These are phyloP conservation scores for Aspergillus ruber DNA, from an alignment of 2,329 filamentous ascomycete species.

Conservation along the genomic window DNA sequence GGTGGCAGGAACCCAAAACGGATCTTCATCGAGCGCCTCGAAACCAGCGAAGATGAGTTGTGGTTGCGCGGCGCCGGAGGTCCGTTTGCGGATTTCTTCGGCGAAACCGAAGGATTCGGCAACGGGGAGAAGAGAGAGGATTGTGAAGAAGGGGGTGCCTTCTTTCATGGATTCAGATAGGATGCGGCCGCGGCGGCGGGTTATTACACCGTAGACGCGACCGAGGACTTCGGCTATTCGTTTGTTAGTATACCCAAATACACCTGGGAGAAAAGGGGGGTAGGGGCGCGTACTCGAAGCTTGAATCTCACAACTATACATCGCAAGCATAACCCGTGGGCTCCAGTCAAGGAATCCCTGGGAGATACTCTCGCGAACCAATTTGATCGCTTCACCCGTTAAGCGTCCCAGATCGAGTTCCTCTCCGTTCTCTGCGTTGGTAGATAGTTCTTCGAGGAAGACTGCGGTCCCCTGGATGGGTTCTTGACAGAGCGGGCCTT, in stretches of 20 bases:
- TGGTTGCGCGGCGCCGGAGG: slow-evolving; percentile 80
- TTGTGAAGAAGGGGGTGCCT: slow-evolving; percentile 93
- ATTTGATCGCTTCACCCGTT: slow-evolving; percentile 89
- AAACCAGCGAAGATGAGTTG: slow-evolving; percentile 92
- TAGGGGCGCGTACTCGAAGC: slow-evolving; percentile 62
- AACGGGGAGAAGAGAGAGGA: slow-evolving; percentile 78
- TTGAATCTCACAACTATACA: slow-evolving; percentile 98
- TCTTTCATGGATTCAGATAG: slow-evolving; percentile 88
- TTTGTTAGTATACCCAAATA: slow-evolving; percentile 12
- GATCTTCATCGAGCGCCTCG: slow-evolving; percentile 88
- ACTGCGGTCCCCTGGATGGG: slow-evolving; percentile 90
- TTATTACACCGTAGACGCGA: slow-evolving; percentile 95
- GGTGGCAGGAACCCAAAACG: slow-evolving; percentile 94
- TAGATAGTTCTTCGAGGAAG: slow-evolving; percentile 71
- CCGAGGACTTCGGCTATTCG: slow-evolving; percentile 76
- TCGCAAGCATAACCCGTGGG: slow-evolving; percentile 86
- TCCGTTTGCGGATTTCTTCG: slow-evolving; percentile 93
- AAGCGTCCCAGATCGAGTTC: slow-evolving; percentile 64
- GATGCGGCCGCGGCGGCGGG: slow-evolving; percentile 80
- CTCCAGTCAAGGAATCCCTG: slow-evolving; percentile 92
- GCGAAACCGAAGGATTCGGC: slow-evolving; percentile 94
- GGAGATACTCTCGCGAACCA: slow-evolving; percentile 74
- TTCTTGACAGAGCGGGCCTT: slow-evolving; percentile 87
- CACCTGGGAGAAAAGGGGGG: background rate
- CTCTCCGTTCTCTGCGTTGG: slow-evolving; percentile 50